A percentile compares a stretch with the other conserved stretches of the same genome.
phyloP scores from a whole-genome alignment of 176 grass and related monocot species.

The Carex littledalei region DNA sequence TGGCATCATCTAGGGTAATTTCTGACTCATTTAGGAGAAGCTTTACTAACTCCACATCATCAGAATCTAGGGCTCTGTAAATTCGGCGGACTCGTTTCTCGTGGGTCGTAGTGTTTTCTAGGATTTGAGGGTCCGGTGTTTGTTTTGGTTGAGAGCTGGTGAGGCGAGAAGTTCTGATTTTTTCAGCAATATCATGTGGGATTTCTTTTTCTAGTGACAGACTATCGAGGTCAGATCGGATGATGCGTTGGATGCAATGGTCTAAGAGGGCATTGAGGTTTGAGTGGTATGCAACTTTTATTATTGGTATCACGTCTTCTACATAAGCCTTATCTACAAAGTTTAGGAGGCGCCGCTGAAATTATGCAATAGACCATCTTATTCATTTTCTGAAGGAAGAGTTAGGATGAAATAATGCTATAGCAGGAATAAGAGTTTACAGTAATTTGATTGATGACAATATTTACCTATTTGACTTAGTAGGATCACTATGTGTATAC shows the following conservation, averaged over 20 bases:
- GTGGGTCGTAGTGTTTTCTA: conserved; percentile 35
- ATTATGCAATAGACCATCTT: neutral
- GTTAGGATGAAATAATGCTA: neutral
- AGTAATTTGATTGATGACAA: neutral
- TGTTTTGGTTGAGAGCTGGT: conserved; percentile 31
- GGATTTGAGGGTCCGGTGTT: conserved; percentile 19
- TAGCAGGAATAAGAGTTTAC: neutral
- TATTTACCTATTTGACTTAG: neutral
- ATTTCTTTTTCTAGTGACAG: conserved; percentile 77
- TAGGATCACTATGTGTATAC: neutral
- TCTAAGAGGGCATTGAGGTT: conserved; percentile 41
- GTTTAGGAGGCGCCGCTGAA: conserved; percentile 78
- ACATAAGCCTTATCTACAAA: conserved; percentile 91
- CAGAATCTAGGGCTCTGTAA: conserved; percentile 78
- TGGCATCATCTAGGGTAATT: conserved; percentile 81
- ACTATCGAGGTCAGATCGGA: conserved; percentile 75
- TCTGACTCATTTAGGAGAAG: conserved; percentile 91
- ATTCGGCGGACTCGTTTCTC: conserved; percentile 85
- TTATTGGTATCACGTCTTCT: conserved; percentile 77
- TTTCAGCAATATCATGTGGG: conserved; percentile 40
- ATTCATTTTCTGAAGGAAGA: neutral
- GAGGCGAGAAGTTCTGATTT: conserved; percentile 49
- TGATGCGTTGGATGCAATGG: conserved; percentile 79
- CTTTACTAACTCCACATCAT: conserved; percentile 96
- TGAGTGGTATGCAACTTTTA: conserved; percentile 71